Conservation (phyloP, 1,284 basidiomycete genomes). For the Boletellus deceptivus region DNA sequence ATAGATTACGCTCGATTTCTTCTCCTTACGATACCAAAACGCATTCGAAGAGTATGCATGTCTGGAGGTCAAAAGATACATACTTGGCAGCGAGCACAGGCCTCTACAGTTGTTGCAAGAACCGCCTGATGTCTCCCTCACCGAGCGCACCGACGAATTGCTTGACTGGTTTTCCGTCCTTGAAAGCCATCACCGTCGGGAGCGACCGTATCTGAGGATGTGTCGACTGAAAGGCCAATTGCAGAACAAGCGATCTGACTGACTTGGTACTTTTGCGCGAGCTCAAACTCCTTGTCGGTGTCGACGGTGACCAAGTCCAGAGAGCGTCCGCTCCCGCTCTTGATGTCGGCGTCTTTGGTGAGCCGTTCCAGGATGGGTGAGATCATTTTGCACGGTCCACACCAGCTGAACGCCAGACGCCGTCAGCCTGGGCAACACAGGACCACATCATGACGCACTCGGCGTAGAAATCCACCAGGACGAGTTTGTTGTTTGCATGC, state of each 20-base stretch:
- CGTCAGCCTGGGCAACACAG: slow-evolving; percentile 4
- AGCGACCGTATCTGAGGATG: slow-evolving; percentile 54
- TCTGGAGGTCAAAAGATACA: not conserved
- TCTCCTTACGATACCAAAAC: slow-evolving; percentile 14
- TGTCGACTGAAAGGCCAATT: not conserved
- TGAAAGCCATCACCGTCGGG: slow-evolving; percentile 73
- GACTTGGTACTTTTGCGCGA: slow-evolving; percentile 52
- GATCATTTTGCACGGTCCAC: slow-evolving; percentile 65
- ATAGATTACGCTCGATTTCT: slow-evolving; percentile 3
- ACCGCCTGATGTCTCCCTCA: slow-evolving; percentile 47
- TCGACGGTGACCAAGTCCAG: slow-evolving; percentile 71
- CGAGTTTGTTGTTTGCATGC: slow-evolving; percentile 46
- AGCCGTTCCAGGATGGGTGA: slow-evolving; percentile 63
- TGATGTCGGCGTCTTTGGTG: slow-evolving; percentile 41
- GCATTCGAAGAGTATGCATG: slow-evolving; percentile 3
- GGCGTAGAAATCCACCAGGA: slow-evolving; percentile 76
- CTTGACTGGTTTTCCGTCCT: slow-evolving; percentile 50
- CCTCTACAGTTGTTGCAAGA: slow-evolving; percentile 43
- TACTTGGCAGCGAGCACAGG: too few relatives aligned
- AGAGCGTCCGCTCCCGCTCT: slow-evolving; percentile 52
- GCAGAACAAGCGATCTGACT: slow-evolving; percentile 12
- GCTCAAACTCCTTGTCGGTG: slow-evolving; percentile 51
- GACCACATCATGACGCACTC: slow-evolving; percentile 47
- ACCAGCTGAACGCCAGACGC: slow-evolving; percentile 54
- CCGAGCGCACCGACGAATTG: slow-evolving; percentile 63